phyloP scores from a whole-genome alignment of 2,329 filamentous ascomycete genomes.

The Scytalidium sp. region DNA sequence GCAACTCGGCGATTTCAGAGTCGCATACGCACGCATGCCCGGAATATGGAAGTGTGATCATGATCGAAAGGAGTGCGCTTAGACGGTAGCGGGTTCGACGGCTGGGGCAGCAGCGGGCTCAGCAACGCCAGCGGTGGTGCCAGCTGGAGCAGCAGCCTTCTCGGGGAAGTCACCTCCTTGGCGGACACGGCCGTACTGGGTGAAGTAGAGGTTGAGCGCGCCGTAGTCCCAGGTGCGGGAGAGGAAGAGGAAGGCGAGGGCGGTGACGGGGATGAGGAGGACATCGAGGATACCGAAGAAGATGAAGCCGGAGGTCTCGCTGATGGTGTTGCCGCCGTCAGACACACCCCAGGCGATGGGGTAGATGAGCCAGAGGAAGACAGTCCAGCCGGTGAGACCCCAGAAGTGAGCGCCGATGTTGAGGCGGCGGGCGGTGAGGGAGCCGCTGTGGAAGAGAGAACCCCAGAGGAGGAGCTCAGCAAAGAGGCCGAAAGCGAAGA shows the following conservation, averaged over 20 bases:
- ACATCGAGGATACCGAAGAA: constrained; percentile 68
- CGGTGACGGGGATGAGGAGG: constrained; percentile 53
- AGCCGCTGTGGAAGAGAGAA: constrained; percentile 53
- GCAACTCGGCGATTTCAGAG: too few species aligned
- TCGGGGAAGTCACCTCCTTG: constrained; percentile 12
- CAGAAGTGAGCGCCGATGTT: constrained; percentile 54
- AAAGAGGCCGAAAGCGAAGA: constrained; percentile 54
- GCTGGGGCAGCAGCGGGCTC: neutral
- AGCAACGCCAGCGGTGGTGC: neutral
- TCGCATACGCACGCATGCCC: too few species aligned
- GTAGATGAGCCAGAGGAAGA: constrained; percentile 62
- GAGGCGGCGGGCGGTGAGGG: constrained; percentile 50
- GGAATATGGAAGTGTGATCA: too few species aligned
- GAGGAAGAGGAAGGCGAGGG: constrained; percentile 11
- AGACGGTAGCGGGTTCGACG: neutral
- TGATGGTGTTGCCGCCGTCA: constrained; percentile 63
- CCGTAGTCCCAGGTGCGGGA: constrained; percentile 16
- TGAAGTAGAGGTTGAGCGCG: constrained; percentile 22
- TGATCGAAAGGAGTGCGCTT: too few species aligned
- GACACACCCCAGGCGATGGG: constrained; percentile 61
- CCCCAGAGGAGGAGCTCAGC: constrained; percentile 58
- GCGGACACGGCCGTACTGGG: constrained; percentile 22
- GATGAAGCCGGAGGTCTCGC: constrained; percentile 61
- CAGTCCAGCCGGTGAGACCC: constrained; percentile 52
- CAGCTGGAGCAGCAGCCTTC: constrained; percentile 6